Conservation (phyloP, 192 early-diverging fungal species). For the Coemansia asiatica region DNA sequence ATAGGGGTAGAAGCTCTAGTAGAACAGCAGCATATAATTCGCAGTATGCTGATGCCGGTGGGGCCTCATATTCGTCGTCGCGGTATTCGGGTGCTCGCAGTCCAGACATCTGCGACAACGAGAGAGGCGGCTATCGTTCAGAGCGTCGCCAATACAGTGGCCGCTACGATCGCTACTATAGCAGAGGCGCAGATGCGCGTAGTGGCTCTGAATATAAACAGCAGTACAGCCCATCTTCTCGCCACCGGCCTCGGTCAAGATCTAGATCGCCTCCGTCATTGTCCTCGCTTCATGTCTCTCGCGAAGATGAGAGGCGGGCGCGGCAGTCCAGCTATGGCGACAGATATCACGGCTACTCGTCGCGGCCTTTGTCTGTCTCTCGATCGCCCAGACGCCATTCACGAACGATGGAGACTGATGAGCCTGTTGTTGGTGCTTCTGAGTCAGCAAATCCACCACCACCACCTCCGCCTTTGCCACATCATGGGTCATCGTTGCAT, state of each 20-base stretch:
- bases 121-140: constrained; percentile 17
- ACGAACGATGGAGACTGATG: constrained; percentile 10
- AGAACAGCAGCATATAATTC: constrained; percentile 24
- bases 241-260: constrained; percentile 19
- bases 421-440: not conserved
- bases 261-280: constrained; percentile 33
- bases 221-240: not conserved
- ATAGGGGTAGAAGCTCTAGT: constrained; percentile 18
- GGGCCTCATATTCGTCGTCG: constrained; percentile 4
- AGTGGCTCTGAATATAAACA: not conserved
- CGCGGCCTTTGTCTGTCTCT: constrained; percentile 23
- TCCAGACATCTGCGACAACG: constrained; percentile 20
- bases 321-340: constrained; percentile 16
- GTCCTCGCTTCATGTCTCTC: constrained; percentile 11
- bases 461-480: constrained; percentile 5
- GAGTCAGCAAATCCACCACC: constrained; percentile 4
- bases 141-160: constrained; percentile 33
- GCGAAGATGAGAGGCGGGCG: constrained; percentile 16
- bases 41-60: constrained; percentile 16
- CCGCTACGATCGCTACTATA: constrained; percentile 28
- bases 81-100: constrained; percentile 32
- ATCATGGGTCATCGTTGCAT: constrained; percentile 11
- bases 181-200: not conserved
- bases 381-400: constrained; percentile 20
- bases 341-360: constrained; percentile 11